These are phyloP conservation scores for Talaromyces funiculosus DNA, from an alignment of 2,329 filamentous ascomycete species.

Conservation along the genomic window DNA sequence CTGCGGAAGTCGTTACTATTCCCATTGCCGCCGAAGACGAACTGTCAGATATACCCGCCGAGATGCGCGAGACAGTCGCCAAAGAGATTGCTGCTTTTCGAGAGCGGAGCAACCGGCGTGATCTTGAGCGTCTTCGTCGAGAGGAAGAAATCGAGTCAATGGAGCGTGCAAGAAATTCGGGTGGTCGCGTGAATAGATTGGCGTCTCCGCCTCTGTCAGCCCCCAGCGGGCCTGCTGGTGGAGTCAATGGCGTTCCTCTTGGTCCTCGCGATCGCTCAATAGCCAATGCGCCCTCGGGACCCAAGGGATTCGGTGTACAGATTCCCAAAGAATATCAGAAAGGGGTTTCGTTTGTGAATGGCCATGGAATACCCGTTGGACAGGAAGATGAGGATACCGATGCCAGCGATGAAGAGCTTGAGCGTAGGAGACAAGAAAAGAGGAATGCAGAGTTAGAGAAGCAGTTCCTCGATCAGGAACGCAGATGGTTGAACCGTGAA, in stretches of 20 bases:
- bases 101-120: constrained; percentile 80
- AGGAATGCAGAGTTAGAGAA: constrained; percentile 72
- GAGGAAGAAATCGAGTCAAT: constrained; percentile 91
- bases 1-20: constrained; percentile 76
- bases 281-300: constrained; percentile 66
- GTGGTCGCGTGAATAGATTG: constrained; percentile 57
- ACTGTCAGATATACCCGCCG: constrained; percentile 86
- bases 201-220: constrained; percentile 63
- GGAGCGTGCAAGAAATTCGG: constrained; percentile 69
- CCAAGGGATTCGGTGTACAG: constrained; percentile 57
- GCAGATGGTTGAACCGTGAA: constrained; percentile 87
- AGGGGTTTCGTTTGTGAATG: constrained; percentile 76
- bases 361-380: constrained; percentile 57
- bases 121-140: constrained; percentile 76
- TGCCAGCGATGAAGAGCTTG: constrained; percentile 79
- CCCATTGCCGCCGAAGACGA: constrained; percentile 85
- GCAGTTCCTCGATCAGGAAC: constrained; percentile 75
- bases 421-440: constrained; percentile 65
- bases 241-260: constrained; percentile 69
- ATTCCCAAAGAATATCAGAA: constrained; percentile 69
- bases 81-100: constrained; percentile 92
- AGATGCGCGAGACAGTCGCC: constrained; percentile 92
- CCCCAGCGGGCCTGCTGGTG: constrained; percentile 56
- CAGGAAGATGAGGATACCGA: constrained; percentile 81
- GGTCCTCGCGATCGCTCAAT: constrained; percentile 53